These are phyloP conservation scores for Lepidium campestre DNA, from an alignment of 441 rosid species.

Conservation along the genomic window DNA sequence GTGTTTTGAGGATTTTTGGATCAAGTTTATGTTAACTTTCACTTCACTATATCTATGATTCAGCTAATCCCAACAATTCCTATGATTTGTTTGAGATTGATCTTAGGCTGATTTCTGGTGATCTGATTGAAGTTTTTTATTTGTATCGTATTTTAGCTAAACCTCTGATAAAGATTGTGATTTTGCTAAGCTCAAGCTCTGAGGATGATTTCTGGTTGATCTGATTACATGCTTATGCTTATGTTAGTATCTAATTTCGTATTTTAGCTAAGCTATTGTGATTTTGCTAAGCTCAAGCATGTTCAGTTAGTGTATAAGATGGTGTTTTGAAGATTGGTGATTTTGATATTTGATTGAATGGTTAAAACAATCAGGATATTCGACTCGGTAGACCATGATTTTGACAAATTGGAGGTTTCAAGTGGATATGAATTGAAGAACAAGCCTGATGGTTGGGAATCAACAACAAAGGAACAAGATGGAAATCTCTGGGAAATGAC, in stretches of 20 bases:
- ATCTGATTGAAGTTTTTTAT: no score
- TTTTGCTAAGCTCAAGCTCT: no score
- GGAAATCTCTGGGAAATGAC: constrained; percentile 93
- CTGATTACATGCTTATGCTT: neutral
- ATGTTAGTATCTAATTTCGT: no score
- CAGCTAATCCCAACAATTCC: no score
- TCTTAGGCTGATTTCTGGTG: no score
- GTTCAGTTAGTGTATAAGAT: neutral
- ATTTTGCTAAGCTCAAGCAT: neutral
- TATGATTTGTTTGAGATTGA: no score
- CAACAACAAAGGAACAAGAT: constrained; percentile 69
- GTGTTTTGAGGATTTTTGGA: no score
- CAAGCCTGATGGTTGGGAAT: constrained; percentile 98
- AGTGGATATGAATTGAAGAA: constrained; percentile 63
- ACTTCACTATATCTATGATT: no score
- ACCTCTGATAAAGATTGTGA: no score
- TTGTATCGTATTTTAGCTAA: no score
- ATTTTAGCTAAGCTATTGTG: neutral
- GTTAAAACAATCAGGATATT: constrained; percentile 73
- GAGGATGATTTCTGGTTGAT: no score
- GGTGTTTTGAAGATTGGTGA: neutral
- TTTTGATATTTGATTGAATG: neutral
- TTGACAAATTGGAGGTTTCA: constrained; percentile 46
- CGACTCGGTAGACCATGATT: constrained; percentile 52
- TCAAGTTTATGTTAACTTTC: no score